phyloP scores from a whole-genome alignment of 768 basidiomycete species.

The Pulveroboletus sp. region DNA sequence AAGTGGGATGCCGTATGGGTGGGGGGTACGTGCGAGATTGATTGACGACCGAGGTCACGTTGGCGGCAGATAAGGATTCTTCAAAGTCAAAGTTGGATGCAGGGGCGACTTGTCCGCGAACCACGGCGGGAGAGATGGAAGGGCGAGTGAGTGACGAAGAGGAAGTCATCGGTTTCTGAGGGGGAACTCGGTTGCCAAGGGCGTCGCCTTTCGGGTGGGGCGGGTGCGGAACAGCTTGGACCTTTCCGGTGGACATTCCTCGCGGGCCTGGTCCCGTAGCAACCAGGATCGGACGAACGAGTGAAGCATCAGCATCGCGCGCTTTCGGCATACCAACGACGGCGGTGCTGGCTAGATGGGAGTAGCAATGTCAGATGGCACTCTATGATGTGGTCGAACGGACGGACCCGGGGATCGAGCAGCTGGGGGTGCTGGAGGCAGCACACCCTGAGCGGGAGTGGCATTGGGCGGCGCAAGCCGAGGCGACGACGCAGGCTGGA shows the following conservation, averaged over 20 bases:
- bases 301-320: background rate
- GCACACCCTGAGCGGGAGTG: background rate
- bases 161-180: background rate
- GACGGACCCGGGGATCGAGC: slow-evolving; percentile 15
- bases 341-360: slow-evolving; percentile 5
- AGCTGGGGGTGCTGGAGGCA: background rate
- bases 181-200: slow-evolving; percentile 16
- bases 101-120: slow-evolving; percentile 20
- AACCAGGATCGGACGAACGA: slow-evolving; percentile 13
- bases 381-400: background rate
- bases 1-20: slow-evolving; percentile 19
- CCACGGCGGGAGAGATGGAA: slow-evolving; percentile 14
- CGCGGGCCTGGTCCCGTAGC: slow-evolving; percentile 13
- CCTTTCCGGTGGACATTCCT: slow-evolving; percentile 1
- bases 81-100: slow-evolving; percentile 25
- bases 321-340: slow-evolving; percentile 1
- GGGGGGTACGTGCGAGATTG: slow-evolving; percentile 29
- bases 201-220: slow-evolving; percentile 9
- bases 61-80: slow-evolving; percentile 27
- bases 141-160: background rate
- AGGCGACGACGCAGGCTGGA: background rate
- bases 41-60: slow-evolving; percentile 30
- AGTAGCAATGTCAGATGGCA: background rate
- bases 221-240: slow-evolving; percentile 2
- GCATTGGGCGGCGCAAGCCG: background rate